phyloP scores from a whole-genome alignment of 495 filamentous ascomycete genomes.

The Penicillium alfredii region DNA sequence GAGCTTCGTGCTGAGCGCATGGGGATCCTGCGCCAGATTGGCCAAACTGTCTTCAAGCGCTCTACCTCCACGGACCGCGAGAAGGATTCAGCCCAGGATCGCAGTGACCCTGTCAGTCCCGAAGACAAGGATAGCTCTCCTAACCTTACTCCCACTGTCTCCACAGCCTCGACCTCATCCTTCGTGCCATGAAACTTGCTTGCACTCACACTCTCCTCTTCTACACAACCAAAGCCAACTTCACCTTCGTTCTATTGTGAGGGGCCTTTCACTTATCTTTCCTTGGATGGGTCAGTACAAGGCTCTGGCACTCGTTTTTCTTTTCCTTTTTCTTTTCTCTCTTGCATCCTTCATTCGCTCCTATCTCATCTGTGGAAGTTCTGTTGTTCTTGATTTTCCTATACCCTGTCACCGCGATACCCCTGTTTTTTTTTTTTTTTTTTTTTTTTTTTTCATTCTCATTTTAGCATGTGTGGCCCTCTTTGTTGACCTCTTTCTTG shows the following conservation, averaged over 20 bases:
- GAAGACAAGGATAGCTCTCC: constrained; percentile 37
- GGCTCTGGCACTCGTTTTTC: constrained; percentile 17
- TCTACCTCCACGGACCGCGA: constrained; percentile 44
- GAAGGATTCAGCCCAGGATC: constrained; percentile 26
- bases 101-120: constrained; percentile 27
- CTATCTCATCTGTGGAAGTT: constrained; percentile 13
- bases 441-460: background rate
- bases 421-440: constrained; percentile 17
- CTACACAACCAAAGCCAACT: background rate
- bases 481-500: background rate
- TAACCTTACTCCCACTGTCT: constrained; percentile 35
- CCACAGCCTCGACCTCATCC: constrained; percentile 36
- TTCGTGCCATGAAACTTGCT: constrained; percentile 15
- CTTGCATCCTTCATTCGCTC: constrained; percentile 19
- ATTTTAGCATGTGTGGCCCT: no score
- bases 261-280: background rate
- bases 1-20: constrained; percentile 46
- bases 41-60: constrained; percentile 48
- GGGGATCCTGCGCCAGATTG: constrained; percentile 45
- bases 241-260: background rate
- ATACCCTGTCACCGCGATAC: constrained; percentile 23
- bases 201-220: background rate
- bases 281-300: background rate
- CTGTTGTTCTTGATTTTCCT: constrained; percentile 16
- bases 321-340: constrained; percentile 9